Evolutionary conservation across 2,329 filamentous ascomycete species (phyloP), one percentile per base, ranked within the genome.

Genomic region (Diaporthe australafricana): DNA sequence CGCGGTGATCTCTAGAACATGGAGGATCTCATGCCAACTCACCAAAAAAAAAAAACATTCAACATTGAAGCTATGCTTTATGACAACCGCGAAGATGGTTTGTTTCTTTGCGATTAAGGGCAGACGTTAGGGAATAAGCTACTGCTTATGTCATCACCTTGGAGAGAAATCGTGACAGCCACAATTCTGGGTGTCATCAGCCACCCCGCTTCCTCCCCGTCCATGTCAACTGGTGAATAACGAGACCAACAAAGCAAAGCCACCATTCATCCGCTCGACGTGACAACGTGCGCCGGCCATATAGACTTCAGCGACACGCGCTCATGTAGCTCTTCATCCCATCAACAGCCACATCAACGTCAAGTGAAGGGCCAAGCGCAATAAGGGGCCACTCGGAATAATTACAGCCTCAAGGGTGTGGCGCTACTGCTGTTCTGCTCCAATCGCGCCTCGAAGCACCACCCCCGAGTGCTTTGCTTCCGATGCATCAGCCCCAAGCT

Each of bases 351-450:
- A 50, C 67, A 60, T 22, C 30, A 38, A 16, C 30, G 30, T 35
- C 17, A 38, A 60, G 25, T 45, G 40, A 60, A 22, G 12, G 40
- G 11, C 30, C 53, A 69, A 40, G 53, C 42, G 30, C 48, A 14
- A 25, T 30, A 42, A 60, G 60, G 9, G 40, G 45, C 68, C 71
- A 70, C 67, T 70, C 60, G 60, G 67, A n/a, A 53, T 2, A 17
- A 45, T 67, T 53, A 38, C 71, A 70, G 60, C 8, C 20, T 52
- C 25, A 14, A 48, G 9, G 48, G 55, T 62, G 63, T 71, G 71
- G 68, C 63, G 55, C 68, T 68, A 71, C 55, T 48, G 27, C 7
- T 52, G 22, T 9, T 45, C 42, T 40, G 56, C 52, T 67, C 71
- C 68, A 73, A 71, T 63, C 62, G 62, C 45, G 30, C 47, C 38